Evolutionary conservation across 2,329 filamentous ascomycete species (phyloP), one percentile per base, ranked within the genome.

Genomic region (Fusarium anthophilum): DNA sequence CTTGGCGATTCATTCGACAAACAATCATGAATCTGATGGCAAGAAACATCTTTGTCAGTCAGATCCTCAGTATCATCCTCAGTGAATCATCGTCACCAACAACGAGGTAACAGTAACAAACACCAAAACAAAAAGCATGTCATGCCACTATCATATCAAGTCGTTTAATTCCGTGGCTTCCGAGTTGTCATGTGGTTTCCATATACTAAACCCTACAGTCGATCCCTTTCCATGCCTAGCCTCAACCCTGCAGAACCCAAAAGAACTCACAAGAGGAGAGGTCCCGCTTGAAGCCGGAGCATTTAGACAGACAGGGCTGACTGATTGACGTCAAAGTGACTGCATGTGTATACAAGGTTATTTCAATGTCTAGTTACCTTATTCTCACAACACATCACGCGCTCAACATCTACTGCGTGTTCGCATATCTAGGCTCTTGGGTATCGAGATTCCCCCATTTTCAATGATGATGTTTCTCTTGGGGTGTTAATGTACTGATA

Each of bases 241-340:
- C 48, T 58, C 32, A 26, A 59, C 20, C 53, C 15, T 56, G 32
- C 22, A 53, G 63, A 65, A 57, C 30, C 38, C 26, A 44, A 45
- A 39, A 44, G 62, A 66, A 62, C 20, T 44, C 51, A n/a, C 22
- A 57, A 30, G 38, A 54, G 50, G 48, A 56, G 44, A 57, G 9
- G 54, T 53, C 38, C 28, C 44, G 32, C 59, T n/a, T 38, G n/a
- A 28, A 38, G 41, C 39, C 63, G 65, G 54, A 68, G 54, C 39
- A 53, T 68, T 37, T 35, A 50, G 12, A 39, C 39, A 22, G 44
- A 26, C 51, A 48, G 55, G 38, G 43, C 30, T 38, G 35, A 44
- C n/a, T 37, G 17, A 28, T 72, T 77, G 74, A 77, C 74, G 74
- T 76, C 72, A 77, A 73, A 63, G 69, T 76, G 74, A 75, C 63